Evolutionary conservation across 2,329 filamentous ascomycete genomes (phyloP).

Genomic region (Cyanodermella asteris): DNA sequence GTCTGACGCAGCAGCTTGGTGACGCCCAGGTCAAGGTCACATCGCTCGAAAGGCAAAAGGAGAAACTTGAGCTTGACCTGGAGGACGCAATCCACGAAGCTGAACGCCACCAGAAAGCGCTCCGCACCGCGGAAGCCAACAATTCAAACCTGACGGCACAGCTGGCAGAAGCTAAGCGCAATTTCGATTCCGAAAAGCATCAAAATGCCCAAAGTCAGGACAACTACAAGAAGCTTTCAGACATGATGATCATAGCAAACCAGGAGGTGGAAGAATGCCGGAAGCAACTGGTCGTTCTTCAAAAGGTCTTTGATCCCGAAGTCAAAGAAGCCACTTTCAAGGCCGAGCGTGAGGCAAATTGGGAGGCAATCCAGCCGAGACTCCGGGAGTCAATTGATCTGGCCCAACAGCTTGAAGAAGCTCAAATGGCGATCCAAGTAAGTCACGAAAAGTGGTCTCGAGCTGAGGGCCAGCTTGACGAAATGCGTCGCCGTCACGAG

Average conservation of each 20-base stretch:
- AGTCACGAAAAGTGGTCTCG: conserved; percentile 61
- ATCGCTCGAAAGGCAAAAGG: conserved; percentile 77
- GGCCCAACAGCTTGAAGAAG: conserved; percentile 63
- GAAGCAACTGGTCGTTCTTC: conserved; percentile 56
- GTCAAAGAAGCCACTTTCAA: conserved; percentile 38
- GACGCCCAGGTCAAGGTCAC: conserved; percentile 67
- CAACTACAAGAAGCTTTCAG: conserved; percentile 62
- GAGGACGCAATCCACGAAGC: conserved; percentile 90
- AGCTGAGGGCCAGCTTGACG: conserved; percentile 62
- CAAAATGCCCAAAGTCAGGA: conserved; percentile 65
- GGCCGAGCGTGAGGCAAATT: no score
- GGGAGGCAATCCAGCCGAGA: conserved; percentile 50
- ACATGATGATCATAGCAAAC: conserved; percentile 56
- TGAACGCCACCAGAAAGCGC: conserved; percentile 70
- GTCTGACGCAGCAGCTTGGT: conserved; percentile 62
- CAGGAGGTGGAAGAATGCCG: conserved; percentile 63
- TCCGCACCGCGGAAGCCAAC: conserved; percentile 72
- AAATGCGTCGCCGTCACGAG: conserved; percentile 51
- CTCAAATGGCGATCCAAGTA: conserved; percentile 72
- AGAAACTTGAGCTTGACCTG: conserved; percentile 69
- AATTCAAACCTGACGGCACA: conserved; percentile 62
- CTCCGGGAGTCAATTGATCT: conserved; percentile 48
- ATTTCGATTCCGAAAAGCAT: conserved; percentile 75
- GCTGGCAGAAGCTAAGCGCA: conserved; percentile 71
- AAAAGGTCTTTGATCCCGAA: conserved; percentile 70